Conservation (phyloP, 2,329 filamentous ascomycete genomes). For the Anthostomella pinea region DNA sequence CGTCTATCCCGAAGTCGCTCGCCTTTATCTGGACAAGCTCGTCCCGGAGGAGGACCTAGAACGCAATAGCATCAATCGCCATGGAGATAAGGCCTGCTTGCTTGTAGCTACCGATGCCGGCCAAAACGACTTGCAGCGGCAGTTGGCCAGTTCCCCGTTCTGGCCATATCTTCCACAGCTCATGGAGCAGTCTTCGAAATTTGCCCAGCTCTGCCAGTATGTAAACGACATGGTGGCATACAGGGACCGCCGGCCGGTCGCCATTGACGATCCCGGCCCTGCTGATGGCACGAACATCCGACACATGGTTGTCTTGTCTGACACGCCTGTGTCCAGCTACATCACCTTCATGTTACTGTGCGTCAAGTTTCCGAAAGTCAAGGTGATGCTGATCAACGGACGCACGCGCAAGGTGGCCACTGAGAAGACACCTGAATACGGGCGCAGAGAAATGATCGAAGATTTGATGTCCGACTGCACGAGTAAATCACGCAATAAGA, state of each 20-base stretch:
- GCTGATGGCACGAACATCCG: conserved; percentile 5
- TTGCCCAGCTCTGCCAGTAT: conserved; percentile 2
- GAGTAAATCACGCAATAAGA: conserved; percentile 11
- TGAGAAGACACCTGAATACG: conserved; percentile 4
- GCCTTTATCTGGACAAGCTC: neutral
- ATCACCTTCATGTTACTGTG: too few species aligned
- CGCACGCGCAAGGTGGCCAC: too few species aligned
- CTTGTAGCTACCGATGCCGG: too few species aligned
- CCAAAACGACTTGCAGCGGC: too few species aligned
- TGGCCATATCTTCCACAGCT: conserved; percentile 2
- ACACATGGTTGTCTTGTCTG: conserved; percentile 7
- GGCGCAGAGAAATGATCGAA: conserved; percentile 5
- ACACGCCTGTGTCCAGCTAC: too few species aligned
- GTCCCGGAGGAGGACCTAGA: conserved; percentile 1
- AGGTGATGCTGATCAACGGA: too few species aligned
- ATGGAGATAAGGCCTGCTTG: conserved; percentile 2
- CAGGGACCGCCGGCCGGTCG: neutral
- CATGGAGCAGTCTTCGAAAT: neutral
- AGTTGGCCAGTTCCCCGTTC: conserved; percentile 3
- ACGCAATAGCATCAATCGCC: conserved; percentile 1
- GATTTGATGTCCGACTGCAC: conserved; percentile 6
- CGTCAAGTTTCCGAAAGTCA: too few species aligned
- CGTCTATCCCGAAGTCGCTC: too few species aligned
- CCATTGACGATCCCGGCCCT: conserved; percentile 1
- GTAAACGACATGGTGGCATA: conserved; percentile 2